Evolutionary conservation across 768 basidiomycete species (phyloP).

Genomic region (Pisolithus marmoratus): DNA sequence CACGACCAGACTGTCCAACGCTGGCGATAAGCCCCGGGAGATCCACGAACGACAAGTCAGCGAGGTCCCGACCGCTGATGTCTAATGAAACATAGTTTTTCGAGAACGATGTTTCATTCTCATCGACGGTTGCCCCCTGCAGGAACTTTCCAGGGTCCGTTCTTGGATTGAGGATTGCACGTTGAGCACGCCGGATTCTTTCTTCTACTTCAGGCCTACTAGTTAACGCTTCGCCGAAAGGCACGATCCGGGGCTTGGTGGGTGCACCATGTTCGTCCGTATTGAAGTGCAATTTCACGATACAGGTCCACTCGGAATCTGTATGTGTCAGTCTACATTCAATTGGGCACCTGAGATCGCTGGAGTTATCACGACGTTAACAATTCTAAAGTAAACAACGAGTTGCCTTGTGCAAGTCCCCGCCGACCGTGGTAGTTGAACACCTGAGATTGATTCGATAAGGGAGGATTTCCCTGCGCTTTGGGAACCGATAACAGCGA

Average conservation of each 20-base stretch:
- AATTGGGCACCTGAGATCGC: constrained; percentile 27
- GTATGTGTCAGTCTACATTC: constrained; percentile 30
- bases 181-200: constrained; percentile 54
- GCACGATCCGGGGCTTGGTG: constrained; percentile 17
- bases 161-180: constrained; percentile 47
- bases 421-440: constrained; percentile 13
- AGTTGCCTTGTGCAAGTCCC: neutral
- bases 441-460: constrained; percentile 46
- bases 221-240: constrained; percentile 40
- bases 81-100: constrained; percentile 38
- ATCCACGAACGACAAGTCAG: constrained; percentile 37
- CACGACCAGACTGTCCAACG: constrained; percentile 44
- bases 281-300: constrained; percentile 39
- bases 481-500: constrained; percentile 50
- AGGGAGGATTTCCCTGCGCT: constrained; percentile 45
- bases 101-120: constrained; percentile 27
- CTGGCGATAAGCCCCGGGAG: constrained; percentile 37
- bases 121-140: constrained; percentile 6
- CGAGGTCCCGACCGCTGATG: constrained; percentile 32
- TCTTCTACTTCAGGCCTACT: constrained; percentile 43
- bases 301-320: constrained; percentile 27
- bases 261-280: constrained; percentile 27
- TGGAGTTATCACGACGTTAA: neutral
- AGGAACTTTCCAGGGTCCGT: constrained; percentile 21
- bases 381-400: neutral